Conservation (phyloP, 2,329 filamentous ascomycete species). For the Ophiocordyceps unilateralis region DNA sequence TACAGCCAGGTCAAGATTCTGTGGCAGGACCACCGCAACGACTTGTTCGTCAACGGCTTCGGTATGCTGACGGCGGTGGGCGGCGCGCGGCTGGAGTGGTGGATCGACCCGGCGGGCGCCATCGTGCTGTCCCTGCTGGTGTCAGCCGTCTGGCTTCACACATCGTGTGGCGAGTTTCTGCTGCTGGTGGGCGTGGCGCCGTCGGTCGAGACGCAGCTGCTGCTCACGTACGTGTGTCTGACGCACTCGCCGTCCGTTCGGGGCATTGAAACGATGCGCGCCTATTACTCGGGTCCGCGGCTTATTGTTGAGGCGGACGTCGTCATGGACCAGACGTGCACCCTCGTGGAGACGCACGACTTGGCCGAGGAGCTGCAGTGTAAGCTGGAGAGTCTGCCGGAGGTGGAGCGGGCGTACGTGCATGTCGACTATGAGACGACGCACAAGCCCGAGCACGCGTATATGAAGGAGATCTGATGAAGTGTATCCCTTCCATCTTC, state of each 20-base stretch:
- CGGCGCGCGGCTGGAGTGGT: slow-evolving; percentile 78
- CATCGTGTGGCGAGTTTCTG: slow-evolving; percentile 78
- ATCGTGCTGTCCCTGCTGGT: slow-evolving; percentile 69
- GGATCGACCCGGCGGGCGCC: slow-evolving; percentile 86
- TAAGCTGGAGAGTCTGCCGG: slow-evolving; percentile 80
- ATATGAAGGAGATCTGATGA: slow-evolving; percentile 37
- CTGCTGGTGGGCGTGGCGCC: slow-evolving; percentile 81
- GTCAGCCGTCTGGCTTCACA: slow-evolving; percentile 63
- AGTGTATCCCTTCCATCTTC: too few relatives aligned
- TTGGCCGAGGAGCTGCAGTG: slow-evolving; percentile 86
- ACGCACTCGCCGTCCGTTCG: slow-evolving; percentile 70
- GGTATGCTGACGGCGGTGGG: slow-evolving; percentile 84
- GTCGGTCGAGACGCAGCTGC: slow-evolving; percentile 69
- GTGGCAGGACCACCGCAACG: slow-evolving; percentile 95
- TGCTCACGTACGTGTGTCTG: slow-evolving; percentile 83
- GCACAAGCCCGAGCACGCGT: slow-evolving; percentile 71
- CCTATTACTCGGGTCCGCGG: slow-evolving; percentile 77
- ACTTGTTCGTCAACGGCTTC: slow-evolving; percentile 90
- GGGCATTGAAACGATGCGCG: slow-evolving; percentile 87
- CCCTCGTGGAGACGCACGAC: slow-evolving; percentile 70
- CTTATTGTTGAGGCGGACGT: slow-evolving; percentile 93
- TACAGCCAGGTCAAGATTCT: slow-evolving; percentile 85
- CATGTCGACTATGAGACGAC: slow-evolving; percentile 96
- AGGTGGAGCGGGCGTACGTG: slow-evolving; percentile 87
- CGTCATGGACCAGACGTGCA: slow-evolving; percentile 67